These are phyloP conservation scores for Triticum monococcum DNA, from an alignment of 176 grass and related monocot species.

Conservation along the genomic window DNA sequence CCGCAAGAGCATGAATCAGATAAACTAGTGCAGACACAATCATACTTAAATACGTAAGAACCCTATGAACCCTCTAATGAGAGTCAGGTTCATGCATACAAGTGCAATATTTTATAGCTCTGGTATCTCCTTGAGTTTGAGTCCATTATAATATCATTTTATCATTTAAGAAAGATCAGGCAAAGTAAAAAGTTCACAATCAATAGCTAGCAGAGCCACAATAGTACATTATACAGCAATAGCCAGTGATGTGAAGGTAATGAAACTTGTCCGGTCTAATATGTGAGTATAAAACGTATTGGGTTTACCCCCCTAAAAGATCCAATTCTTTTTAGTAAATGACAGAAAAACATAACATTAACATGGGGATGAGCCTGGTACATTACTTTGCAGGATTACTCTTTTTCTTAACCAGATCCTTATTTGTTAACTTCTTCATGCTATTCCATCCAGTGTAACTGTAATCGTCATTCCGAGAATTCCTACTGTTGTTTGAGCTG, in stretches of 20 bases:
- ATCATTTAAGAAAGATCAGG: background rate
- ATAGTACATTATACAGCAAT: background rate
- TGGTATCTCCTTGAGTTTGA: background rate
- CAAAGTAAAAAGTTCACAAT: background rate
- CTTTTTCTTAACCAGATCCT: constrained; percentile 54
- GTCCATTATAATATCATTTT: background rate
- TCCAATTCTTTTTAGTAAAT: background rate
- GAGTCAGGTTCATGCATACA: constrained; percentile 11
- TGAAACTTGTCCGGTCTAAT: background rate
- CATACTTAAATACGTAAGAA: background rate
- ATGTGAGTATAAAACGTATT: background rate
- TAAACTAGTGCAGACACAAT: background rate
- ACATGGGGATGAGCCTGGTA: background rate
- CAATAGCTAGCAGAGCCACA: background rate
- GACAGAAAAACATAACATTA: background rate
- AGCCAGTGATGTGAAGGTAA: background rate
- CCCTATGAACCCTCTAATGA: background rate
- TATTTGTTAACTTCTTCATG: constrained; percentile 75
- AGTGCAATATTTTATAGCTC: background rate
- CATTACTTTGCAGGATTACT: constrained; percentile 75
- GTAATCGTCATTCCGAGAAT: constrained; percentile 60
- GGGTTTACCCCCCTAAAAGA: background rate
- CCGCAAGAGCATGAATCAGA: background rate
- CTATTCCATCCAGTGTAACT: constrained; percentile 88
- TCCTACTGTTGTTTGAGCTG: constrained; percentile 72